Evolutionary conservation across 2,329 filamentous ascomycete genomes (phyloP).

Genomic region (Pseudogymnoascus sp.): DNA sequence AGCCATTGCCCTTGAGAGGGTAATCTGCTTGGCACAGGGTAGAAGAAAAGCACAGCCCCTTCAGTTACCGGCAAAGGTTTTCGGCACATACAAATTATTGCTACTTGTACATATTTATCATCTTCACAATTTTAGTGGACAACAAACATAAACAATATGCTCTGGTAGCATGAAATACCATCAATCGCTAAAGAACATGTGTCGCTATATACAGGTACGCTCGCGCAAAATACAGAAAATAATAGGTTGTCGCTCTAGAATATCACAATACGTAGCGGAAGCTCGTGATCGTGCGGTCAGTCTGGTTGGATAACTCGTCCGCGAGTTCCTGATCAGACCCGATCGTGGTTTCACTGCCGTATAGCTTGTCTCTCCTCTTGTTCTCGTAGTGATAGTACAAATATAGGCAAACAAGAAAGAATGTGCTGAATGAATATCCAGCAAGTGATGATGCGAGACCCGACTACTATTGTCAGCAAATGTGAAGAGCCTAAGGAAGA

Average conservation of each 20-base stretch:
- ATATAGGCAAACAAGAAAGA: not conserved
- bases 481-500: not conserved
- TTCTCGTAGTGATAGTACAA: constrained; percentile 5
- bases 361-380: not conserved
- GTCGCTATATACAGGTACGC: not conserved
- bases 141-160: not conserved
- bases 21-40: no score
- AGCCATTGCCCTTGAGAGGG: not conserved
- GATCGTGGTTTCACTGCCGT: not conserved
- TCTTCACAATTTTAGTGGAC: not conserved
- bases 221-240: not conserved
- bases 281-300: not conserved
- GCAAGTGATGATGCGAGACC: not conserved
- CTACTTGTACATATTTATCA: not conserved
- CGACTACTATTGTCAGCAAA: not conserved
- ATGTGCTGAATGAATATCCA: not conserved
- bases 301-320: constrained; percentile 8
- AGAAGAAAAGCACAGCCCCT: not conserved
- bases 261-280: not conserved
- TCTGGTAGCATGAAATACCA: not conserved
- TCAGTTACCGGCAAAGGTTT: not conserved
- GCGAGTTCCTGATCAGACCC: constrained; percentile 7
- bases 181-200: not conserved
- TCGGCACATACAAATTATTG: not conserved
- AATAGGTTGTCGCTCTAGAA: not conserved